phyloP scores from a whole-genome alignment of 2,329 filamentous ascomycete genomes.

The Erysiphe pulchra region DNA sequence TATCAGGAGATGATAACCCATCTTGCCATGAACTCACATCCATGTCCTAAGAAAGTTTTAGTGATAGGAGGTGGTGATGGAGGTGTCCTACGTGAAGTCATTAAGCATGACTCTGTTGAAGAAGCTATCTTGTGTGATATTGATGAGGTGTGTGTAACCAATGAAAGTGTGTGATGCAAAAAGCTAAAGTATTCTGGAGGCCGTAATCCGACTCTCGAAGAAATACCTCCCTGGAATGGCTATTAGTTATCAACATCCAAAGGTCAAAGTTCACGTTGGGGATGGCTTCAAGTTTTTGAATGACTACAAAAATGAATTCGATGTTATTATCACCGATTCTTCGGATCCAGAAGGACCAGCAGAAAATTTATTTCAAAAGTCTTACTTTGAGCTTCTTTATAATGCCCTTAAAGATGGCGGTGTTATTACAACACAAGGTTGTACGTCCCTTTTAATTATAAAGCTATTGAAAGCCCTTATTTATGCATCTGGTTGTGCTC shows the following conservation, averaged over 20 bases:
- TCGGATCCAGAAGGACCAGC: constrained; percentile 93
- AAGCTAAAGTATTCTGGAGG: constrained; percentile 20
- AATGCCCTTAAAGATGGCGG: constrained; percentile 81
- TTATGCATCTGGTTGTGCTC: neutral
- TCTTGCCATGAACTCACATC: constrained; percentile 94
- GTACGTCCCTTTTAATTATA: constrained; percentile 51
- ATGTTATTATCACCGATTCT: constrained; percentile 98
- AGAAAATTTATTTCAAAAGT: constrained; percentile 92
- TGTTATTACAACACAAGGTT: constrained; percentile 99
- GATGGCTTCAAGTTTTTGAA: constrained; percentile 98
- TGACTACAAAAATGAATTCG: constrained; percentile 90
- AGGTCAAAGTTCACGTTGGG: constrained; percentile 74
- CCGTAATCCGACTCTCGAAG: constrained; percentile 95
- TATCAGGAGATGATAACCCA: constrained; percentile 99
- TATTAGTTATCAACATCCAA: constrained; percentile 78
- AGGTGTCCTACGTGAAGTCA: constrained; percentile 88
- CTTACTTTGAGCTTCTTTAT: constrained; percentile 86
- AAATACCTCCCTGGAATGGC: constrained; percentile 90
- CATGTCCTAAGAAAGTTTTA: constrained; percentile 91
- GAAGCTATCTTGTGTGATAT: constrained; percentile 95
- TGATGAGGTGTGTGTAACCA: constrained; percentile 39
- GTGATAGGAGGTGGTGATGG: constrained; percentile 96
- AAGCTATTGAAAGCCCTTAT: neutral
- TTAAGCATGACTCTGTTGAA: constrained; percentile 96
- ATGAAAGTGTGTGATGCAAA: neutral